Base-by-base conservation (phyloP, 139 green algal genomes). In the Coccomyxa sp. region DNA sequence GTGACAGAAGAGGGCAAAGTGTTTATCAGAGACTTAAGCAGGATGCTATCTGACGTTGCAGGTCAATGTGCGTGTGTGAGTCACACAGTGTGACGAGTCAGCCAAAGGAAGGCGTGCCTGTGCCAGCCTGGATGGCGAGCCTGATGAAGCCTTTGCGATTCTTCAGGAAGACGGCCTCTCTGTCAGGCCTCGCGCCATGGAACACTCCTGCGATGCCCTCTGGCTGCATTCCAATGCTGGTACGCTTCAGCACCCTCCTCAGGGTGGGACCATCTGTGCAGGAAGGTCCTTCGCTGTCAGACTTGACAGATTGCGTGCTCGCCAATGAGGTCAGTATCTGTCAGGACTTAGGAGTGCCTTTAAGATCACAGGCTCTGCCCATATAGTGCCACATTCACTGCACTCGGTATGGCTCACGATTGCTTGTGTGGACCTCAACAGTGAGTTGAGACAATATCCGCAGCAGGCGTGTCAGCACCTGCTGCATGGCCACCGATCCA, bases 161-260 rank as follows among this genome's bases (percentile, higher is more conserved):
- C 44, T 35, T 72, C 50, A 71, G n/a, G 31, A 72, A 68, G 44
- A 68, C 31, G 14, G 33, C 74, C n/a, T 78, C 41, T 16, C 16
- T 44, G 31, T 50, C n/a, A 14, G 8, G 16, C 50, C 44, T 71
- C 50, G 41, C 41, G 18, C 64, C 75, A 10, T 24, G 18, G 27
- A 74, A 79, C 7, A 74, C 34, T 35, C 75, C 75, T 31, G 75
- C 75, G 18, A 79, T 58, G 55, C 75, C 75, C 39, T 79, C 75
- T 39, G 75, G 75, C 9, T 37, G 33, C 50, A 73, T 16, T 6
- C 55, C 75, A 55, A 79, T 55, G 8, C 34, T 73, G 37, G 44
- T 40, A 9, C 35, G 35, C 35, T 39, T 34, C 75, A 79, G 75
- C 55, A 72, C 18, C 44, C 16, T 22, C 0, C 38, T 16, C 58